A percentile compares a stretch with the other conserved stretches of the same genome.
Evolutionary conservation across 805 yeast species (phyloP).

Genomic region (Wickerhamiella sorbophila): DNA sequence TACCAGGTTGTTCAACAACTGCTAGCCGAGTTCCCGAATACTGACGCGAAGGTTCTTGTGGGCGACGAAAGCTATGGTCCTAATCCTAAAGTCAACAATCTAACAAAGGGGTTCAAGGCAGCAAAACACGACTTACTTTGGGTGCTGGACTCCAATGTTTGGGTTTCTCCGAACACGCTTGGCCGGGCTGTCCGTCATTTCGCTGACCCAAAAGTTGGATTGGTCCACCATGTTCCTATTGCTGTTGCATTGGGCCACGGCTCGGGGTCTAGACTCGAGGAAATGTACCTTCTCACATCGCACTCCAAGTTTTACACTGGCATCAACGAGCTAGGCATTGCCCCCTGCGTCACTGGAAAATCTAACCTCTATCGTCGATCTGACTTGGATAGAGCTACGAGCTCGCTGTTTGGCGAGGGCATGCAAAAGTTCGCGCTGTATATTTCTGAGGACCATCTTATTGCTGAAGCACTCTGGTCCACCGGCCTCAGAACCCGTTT

Average conservation of each 20-base stretch:
- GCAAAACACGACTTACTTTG: conserved; percentile 67
- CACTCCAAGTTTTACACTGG: conserved; percentile 77
- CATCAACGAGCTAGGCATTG: conserved; percentile 55
- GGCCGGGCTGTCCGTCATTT: conserved; percentile 41
- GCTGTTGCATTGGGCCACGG: conserved; percentile 19
- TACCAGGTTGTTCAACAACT: conserved; percentile 40
- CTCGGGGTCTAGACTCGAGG: conserved; percentile 61
- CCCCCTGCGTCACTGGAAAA: conserved; percentile 88
- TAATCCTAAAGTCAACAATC: conserved; percentile 77
- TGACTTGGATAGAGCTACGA: conserved; percentile 33
- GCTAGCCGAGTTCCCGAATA: conserved; percentile 37
- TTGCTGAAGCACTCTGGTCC: conserved; percentile 74
- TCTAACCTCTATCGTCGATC: conserved; percentile 63
- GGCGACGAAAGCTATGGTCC: conserved; percentile 50
- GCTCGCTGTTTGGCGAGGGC: conserved; percentile 26
- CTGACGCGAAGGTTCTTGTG: conserved; percentile 45
- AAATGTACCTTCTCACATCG: conserved; percentile 69
- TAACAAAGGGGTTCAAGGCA: conserved; percentile 59
- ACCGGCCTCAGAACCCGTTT: conserved; percentile 60
- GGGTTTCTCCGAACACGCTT: conserved; percentile 54
- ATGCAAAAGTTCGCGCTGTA: conserved; percentile 59
- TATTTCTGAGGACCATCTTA: conserved; percentile 90
- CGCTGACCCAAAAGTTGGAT: conserved; percentile 33
- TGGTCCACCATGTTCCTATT: conserved; percentile 70
- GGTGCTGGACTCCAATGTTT: conserved; percentile 78